Evolutionary conservation across 441 rosid genomes (phyloP), one percentile per base, ranked within the genome.

Genomic region (Geranium incanum): DNA sequence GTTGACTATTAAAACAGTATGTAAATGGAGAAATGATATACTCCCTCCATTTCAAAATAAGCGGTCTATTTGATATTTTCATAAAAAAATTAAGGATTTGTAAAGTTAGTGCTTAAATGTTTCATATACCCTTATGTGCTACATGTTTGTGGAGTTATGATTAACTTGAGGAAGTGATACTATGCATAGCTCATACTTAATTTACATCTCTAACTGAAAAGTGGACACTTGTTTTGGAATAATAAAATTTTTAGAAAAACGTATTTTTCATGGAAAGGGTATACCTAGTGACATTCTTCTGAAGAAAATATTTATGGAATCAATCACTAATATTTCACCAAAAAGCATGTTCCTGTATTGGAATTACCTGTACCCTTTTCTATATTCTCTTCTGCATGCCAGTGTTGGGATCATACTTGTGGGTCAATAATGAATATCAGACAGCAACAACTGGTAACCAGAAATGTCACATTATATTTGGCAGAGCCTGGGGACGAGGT

Each of bases 311-410:
- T 48, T 12, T 48, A 48, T 48, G 55, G 5, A 48, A 48, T 12
- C 55, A 48, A 48, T 48, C 55, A 12, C n/a, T 48, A 48, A 11
- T 0, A 16, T 59, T 38, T 65, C 4, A 48, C 55, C 55, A 12
- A 11, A 48, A 48, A 11, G 50, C 13, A 9, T 43, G 9, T 43
- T 43, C 50, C 50, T 43, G n/a, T 11, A 4, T 39, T 39, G 52
- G 16, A 41, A 28, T 80, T 86, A 90, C 96, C 92, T 84, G 82
- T 78, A 77, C 50, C 70, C 67, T 65, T 28, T 70, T 52, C 71
- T 28, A 12, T 78, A 72, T 71, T 81, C 72, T 67, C 76, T 73
- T 36, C 68, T 75, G 75, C 55, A 73, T 71, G 72, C 77, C 50
- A 59, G 43, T 52, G 71, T 66, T 36, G 70, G 80, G 79, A 77